A percentile compares a stretch with the other conserved stretches of the same genome.
These are phyloP conservation scores for Blepharisma undulans DNA, from an alignment of 169 alveolate genomes.

Conservation along the genomic window DNA sequence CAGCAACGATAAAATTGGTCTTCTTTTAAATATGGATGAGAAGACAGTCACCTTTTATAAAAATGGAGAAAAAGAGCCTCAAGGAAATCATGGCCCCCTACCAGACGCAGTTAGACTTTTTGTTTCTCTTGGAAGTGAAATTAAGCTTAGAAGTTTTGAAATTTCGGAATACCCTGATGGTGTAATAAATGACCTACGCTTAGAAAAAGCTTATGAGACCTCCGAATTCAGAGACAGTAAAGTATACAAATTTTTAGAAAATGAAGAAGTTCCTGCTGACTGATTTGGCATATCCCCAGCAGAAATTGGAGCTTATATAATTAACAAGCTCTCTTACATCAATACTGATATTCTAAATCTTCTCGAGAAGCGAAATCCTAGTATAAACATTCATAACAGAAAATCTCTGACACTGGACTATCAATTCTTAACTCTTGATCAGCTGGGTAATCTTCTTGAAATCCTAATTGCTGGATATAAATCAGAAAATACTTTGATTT, in stretches of 20 bases:
- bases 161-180: neutral
- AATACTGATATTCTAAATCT: neutral
- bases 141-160: neutral
- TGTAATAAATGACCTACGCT: neutral
- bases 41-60: slow-evolving; percentile 28
- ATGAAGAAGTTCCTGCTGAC: too few species aligned
- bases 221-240: neutral
- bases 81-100: neutral
- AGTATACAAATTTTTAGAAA: neutral
- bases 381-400: neutral
- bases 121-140: neutral
- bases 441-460: neutral
- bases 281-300: too few species aligned
- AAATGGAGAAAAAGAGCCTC: neutral
- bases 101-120: neutral
- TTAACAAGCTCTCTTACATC: neutral
- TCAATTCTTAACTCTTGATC: neutral
- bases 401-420: neutral
- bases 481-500: too few species aligned
- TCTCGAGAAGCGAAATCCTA: neutral
- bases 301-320: too few species aligned
- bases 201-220: neutral
- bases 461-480: too few species aligned
- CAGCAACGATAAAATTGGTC: slow-evolving; percentile 5
- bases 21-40: slow-evolving; percentile 15